A percentile compares a stretch with the other conserved stretches of the same genome.
Evolutionary conservation across 331 rosid species (phyloP).

Genomic region (Rosa hybrid): DNA sequence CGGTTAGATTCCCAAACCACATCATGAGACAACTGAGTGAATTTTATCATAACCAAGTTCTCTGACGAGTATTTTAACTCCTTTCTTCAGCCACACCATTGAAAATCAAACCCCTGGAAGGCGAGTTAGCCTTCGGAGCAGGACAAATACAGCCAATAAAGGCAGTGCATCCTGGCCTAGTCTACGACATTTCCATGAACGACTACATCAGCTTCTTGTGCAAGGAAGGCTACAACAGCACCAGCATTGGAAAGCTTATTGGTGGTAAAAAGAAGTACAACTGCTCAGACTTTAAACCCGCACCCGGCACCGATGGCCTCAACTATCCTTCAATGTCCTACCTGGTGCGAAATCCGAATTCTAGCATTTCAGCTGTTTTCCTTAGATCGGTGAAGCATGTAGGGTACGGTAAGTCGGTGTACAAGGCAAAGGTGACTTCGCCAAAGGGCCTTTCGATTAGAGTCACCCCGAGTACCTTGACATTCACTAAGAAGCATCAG

Average conservation of each 20-base stretch:
- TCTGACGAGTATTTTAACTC: conserved; percentile 16
- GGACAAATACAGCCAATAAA: conserved; percentile 64
- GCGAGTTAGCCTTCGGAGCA: conserved; percentile 62
- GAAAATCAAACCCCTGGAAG: conserved; percentile 25
- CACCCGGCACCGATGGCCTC: conserved; percentile 66
- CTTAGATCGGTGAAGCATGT: conserved; percentile 60
- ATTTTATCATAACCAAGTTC: background rate
- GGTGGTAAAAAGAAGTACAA: conserved; percentile 35
- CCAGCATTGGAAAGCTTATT: conserved; percentile 38
- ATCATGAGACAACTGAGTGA: background rate
- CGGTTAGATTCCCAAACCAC: conserved; percentile 42
- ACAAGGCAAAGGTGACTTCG: conserved; percentile 56
- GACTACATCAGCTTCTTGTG: conserved; percentile 65
- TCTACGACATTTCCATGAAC: conserved; percentile 46
- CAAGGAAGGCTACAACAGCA: conserved; percentile 51
- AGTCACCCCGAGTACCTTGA: conserved; percentile 55
- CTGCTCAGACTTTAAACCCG: conserved; percentile 38
- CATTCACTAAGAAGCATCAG: conserved; percentile 36
- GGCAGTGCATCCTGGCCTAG: conserved; percentile 71
- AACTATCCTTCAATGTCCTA: conserved; percentile 79
- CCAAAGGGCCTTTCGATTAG: conserved; percentile 49
- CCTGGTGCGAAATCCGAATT: conserved; percentile 16
- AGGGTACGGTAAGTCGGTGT: conserved; percentile 47
- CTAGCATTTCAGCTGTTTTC: conserved; percentile 54
- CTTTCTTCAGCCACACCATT: conserved; percentile 59